Percentiles rank a stretch among this genome's conserved stretches.
Evolutionary conservation across 2,329 filamentous ascomycete species (phyloP).

Genomic region (Phyllosticta ampelicida): DNA sequence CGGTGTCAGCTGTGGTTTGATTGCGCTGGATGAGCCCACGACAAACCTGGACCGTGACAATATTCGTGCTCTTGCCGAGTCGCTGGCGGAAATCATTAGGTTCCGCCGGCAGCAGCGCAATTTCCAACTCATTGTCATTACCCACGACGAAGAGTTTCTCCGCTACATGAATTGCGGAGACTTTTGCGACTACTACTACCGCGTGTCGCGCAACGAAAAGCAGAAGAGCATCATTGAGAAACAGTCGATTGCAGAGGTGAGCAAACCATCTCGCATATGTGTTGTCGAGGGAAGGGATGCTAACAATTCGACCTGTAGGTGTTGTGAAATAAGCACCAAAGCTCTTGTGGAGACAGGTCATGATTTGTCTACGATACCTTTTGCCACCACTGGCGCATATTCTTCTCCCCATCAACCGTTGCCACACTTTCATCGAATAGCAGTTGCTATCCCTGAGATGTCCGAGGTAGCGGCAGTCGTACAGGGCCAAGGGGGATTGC

Average conservation of each 20-base stretch:
- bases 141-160: constrained; percentile 94
- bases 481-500: not conserved
- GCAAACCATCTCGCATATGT: not conserved
- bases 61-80: constrained; percentile 77
- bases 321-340: not conserved
- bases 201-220: constrained; percentile 68
- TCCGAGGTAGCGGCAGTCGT: not conserved
- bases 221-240: constrained; percentile 82
- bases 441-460: not conserved
- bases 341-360: not conserved
- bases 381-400: not conserved
- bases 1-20: constrained; percentile 87
- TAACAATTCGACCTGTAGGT: not conserved
- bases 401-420: not conserved
- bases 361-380: not conserved
- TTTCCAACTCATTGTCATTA: constrained; percentile 97
- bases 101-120: constrained; percentile 76
- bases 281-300: not conserved
- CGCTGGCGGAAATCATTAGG: constrained; percentile 78
- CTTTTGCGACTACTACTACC: constrained; percentile 85
- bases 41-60: constrained; percentile 96
- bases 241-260: constrained; percentile 35
- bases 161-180: constrained; percentile 88
- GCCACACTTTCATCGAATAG: not conserved
- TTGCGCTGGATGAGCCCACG: constrained; percentile 93